Percentiles rank a stretch among this genome's conserved stretches.
Evolutionary conservation across 345 rosid genomes (phyloP).

Genomic region (Lepidium didymum): DNA sequence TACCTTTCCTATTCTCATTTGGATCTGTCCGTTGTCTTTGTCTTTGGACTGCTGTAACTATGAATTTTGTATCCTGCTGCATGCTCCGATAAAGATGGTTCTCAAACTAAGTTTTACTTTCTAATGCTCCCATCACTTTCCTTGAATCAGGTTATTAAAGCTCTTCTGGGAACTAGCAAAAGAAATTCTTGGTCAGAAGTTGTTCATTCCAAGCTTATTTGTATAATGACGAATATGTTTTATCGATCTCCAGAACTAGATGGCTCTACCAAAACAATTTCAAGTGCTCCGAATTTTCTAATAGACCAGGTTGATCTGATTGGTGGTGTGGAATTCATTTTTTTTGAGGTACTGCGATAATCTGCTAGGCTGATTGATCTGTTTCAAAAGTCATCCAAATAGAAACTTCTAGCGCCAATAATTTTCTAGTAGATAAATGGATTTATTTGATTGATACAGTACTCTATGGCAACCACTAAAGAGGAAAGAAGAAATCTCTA

Average conservation of each 20-base stretch:
- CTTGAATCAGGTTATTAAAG: slow-evolving; percentile 69
- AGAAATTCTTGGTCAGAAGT: slow-evolving; percentile 90
- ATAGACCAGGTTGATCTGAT: slow-evolving; percentile 82
- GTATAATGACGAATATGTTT: slow-evolving; percentile 87
- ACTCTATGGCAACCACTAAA: slow-evolving; percentile 75
- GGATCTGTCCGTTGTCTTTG: not conserved
- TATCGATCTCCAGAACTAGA: slow-evolving; percentile 65
- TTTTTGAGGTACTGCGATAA: slow-evolving; percentile 59
- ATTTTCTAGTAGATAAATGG: not conserved
- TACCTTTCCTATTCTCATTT: not conserved
- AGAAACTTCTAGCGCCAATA: not conserved
- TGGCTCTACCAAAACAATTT: slow-evolving; percentile 31
- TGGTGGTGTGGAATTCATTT: slow-evolving; percentile 91
- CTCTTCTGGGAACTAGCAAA: slow-evolving; percentile 67
- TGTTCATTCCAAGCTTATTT: slow-evolving; percentile 89
- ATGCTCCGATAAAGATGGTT: not conserved
- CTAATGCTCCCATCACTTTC: slow-evolving; percentile 15
- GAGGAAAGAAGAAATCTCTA: slow-evolving; percentile 88
- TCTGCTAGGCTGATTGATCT: not conserved
- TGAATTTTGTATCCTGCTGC: not conserved
- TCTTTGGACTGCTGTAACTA: slow-evolving; percentile 4
- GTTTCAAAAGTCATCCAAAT: not conserved
- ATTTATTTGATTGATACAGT: slow-evolving; percentile 48
- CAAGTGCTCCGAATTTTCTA: slow-evolving; percentile 54
- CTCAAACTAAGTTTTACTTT: slow-evolving; percentile 5